These are phyloP conservation scores for Mortierella sp. DNA, from an alignment of 371 early-diverging fungal species.

Conservation along the genomic window DNA sequence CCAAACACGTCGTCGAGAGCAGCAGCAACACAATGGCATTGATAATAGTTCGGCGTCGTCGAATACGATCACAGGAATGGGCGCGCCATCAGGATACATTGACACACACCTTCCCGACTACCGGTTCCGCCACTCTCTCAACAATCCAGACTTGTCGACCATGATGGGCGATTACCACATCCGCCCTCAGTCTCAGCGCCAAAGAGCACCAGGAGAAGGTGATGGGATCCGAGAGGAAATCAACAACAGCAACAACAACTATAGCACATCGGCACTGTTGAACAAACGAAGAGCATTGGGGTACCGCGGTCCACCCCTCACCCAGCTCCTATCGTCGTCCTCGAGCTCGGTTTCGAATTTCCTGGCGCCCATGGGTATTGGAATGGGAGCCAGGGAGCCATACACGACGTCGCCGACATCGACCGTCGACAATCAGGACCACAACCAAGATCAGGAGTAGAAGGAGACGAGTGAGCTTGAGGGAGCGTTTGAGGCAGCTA, in stretches of 20 bases:
- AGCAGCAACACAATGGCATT: too few species aligned
- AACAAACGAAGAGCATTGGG: neutral
- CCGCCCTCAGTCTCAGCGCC: neutral
- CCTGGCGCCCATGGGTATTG: neutral
- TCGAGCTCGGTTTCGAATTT: neutral
- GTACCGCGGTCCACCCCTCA: neutral
- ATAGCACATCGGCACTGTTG: neutral
- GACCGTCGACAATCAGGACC: neutral
- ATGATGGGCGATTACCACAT: neutral
- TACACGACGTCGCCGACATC: neutral
- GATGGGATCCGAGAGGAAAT: neutral
- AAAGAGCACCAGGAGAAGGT: too few species aligned
- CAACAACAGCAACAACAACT: neutral
- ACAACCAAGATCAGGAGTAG: neutral
- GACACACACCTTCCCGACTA: slow-evolving; percentile 4
- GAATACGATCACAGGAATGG: neutral
- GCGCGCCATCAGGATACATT: slow-evolving; percentile 10
- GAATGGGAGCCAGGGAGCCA: neutral
- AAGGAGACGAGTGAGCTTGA: neutral
- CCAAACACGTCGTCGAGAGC: slow-evolving; percentile 3
- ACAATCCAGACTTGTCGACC: neutral
- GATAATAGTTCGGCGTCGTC: neutral
- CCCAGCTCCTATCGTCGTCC: neutral
- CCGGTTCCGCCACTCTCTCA: slow-evolving; percentile 14
- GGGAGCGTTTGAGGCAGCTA: neutral